Evolutionary conservation across 805 yeast genomes (phyloP), one percentile per base, ranked within the genome.

Genomic region (Ogataea siamensis): DNA sequence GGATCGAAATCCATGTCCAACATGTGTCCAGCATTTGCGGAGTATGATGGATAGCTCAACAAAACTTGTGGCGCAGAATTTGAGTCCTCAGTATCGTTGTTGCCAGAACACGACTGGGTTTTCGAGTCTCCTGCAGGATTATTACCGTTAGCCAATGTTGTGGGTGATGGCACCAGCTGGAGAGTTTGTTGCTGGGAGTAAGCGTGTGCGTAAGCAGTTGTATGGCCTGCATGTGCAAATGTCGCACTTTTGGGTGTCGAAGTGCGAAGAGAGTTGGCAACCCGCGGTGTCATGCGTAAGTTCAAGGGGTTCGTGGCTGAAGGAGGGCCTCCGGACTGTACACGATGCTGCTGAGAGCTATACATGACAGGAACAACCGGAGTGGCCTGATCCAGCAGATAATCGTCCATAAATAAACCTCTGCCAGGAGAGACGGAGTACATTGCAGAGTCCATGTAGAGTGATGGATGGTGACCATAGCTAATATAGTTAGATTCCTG

Each of bases 291-390:
- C 45, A 49, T 36, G 40, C 47, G 39, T 19, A 44, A 14, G 21
- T 36, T 40, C 19, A 44, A 21, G 2, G 52, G 45, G 9, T 44
- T 40, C 5, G 42, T 36, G 9, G 46, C 43, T 5, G 50, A 40
- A 5, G 40, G 39, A 20, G 29, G 28, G 12, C 17, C 29, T 15
- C 21, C 29, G 3, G 40, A 42, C 14, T 33, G 42, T 7, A 35
- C 38, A 22, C 44, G 40, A 21, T 41, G 53, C 27, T 37, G 53
- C 27, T 39, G 50, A 26, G 47, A 47, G 7, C 43, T 26, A 19
- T 47, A 47, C 51, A 47, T 49, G 17, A 46, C 44, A 6, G 60
- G 58, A 5, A 53, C 60, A 24, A 58, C 54, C 2, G 63, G 60
- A 7, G 60, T 52, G 1, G 58, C 56, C 38, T 55, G 59, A 29